Conservation (phyloP, 169 alveolate species). For the Cryptosporidium meleagridis region DNA sequence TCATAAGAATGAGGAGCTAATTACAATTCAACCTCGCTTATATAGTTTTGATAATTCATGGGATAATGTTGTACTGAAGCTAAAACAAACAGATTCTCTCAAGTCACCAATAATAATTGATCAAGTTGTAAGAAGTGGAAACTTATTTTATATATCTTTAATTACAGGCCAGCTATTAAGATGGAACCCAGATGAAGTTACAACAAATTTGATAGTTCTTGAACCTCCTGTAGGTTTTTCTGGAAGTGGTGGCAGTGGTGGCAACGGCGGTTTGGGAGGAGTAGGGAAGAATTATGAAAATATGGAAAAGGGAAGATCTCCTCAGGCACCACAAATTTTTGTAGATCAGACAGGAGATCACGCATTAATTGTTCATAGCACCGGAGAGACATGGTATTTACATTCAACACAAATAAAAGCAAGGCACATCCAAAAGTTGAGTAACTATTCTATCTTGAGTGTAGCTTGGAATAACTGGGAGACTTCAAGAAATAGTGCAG, state of each 20-base stretch:
- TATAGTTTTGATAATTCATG: constrained; percentile 67
- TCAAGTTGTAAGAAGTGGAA: constrained; percentile 44
- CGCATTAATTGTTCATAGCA: constrained; percentile 6
- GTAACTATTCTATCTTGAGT: constrained; percentile 54
- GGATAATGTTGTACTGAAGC: constrained; percentile 14
- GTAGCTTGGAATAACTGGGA: constrained; percentile 69
- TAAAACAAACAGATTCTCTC: constrained; percentile 8
- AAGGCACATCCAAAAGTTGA: constrained; percentile 26
- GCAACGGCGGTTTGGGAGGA: not conserved
- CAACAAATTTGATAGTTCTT: constrained; percentile 7
- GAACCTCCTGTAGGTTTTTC: constrained; percentile 64
- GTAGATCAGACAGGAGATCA: constrained; percentile 67
- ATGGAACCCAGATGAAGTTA: constrained; percentile 66
- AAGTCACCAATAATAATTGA: constrained; percentile 54
- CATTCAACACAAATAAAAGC: constrained; percentile 51
- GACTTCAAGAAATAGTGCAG: constrained; percentile 25
- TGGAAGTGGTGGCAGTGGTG: not conserved
- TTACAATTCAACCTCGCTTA: constrained; percentile 40
- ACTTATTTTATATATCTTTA: constrained; percentile 36
- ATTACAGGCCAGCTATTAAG: constrained; percentile 62
- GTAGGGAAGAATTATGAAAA: not conserved
- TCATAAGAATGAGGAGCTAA: constrained; percentile 24
- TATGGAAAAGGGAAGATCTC: not conserved
- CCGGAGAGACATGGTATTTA: constrained; percentile 71
- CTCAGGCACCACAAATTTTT: constrained; percentile 45